phyloP scores from a whole-genome alignment of 495 filamentous ascomycete species.

The Xylaria scruposa region DNA sequence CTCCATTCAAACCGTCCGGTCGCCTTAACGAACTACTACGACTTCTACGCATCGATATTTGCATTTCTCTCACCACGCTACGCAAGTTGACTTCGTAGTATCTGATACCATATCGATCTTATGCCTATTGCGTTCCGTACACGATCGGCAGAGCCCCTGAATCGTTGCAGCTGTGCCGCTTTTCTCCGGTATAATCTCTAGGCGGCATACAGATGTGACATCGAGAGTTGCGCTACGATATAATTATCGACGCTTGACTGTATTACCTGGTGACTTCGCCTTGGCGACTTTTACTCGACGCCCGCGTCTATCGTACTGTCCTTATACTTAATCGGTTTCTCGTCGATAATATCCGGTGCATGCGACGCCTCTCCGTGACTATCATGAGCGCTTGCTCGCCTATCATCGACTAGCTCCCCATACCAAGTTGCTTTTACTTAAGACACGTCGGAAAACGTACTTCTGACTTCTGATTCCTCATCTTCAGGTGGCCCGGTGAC shows the following conservation, averaged over 20 bases:
- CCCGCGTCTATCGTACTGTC: not conserved
- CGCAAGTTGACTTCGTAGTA: slow-evolving; percentile 1
- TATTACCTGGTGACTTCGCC: not conserved
- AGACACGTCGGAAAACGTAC: slow-evolving; percentile 17
- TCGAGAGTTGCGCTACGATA: not conserved
- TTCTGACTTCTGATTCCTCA: slow-evolving; percentile 5
- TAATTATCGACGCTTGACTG: slow-evolving; percentile 4
- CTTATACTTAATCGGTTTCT: not conserved
- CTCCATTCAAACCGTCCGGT: not conserved
- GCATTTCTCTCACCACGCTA: not conserved
- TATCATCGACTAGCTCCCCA: slow-evolving; percentile 18
- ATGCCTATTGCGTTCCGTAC: not conserved
- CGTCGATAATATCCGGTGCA: not conserved
- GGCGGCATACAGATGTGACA: slow-evolving; percentile 3
- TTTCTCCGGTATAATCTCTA: not conserved
- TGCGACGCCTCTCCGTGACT: slow-evolving; percentile 8
- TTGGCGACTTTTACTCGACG: not conserved
- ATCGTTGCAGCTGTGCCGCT: not conserved
- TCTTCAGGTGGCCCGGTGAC: slow-evolving; percentile 19
- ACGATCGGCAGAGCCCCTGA: slow-evolving; percentile 6
- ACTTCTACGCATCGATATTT: not conserved
- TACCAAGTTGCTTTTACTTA: slow-evolving; percentile 24
- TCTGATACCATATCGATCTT: not conserved
- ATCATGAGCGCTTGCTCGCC: slow-evolving; percentile 16
- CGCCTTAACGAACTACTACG: not conserved